These are phyloP conservation scores for Alternaria sp. DNA, from an alignment of 2,329 filamentous ascomycete genomes.

Conservation along the genomic window DNA sequence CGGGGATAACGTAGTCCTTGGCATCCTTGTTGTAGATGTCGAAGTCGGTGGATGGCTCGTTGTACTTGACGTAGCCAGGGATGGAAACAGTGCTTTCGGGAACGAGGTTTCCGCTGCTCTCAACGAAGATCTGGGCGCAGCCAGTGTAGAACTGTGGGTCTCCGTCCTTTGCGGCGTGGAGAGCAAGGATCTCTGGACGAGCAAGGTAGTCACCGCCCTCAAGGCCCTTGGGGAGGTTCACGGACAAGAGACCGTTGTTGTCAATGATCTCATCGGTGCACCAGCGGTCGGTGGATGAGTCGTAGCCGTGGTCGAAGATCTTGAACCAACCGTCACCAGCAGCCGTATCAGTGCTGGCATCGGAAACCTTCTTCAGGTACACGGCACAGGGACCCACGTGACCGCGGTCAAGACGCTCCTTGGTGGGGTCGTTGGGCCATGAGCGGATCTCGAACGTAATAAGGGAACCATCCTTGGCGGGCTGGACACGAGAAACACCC, in stretches of 20 bases:
- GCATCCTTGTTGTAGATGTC: conserved; percentile 64
- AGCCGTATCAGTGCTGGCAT: conserved; percentile 59
- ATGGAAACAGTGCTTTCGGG: conserved; percentile 66
- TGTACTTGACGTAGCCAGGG: conserved; percentile 66
- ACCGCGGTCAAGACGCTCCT: conserved; percentile 64
- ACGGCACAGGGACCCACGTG: conserved; percentile 75
- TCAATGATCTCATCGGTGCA: conserved; percentile 72
- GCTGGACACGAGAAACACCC: conserved; percentile 57
- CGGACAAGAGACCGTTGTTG: conserved; percentile 68
- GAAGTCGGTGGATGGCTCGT: conserved; percentile 64
- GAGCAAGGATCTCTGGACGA: conserved; percentile 71
- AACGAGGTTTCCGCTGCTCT: conserved; percentile 56
- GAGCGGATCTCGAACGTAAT: conserved; percentile 72
- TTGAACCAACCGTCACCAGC: conserved; percentile 77
- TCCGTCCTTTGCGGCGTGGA: conserved; percentile 65
- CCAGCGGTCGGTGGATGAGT: conserved; percentile 63
- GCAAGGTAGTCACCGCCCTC: conserved; percentile 73
- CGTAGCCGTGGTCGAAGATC: conserved; percentile 73
- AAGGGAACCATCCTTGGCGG: conserved; percentile 57
- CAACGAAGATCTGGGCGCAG: conserved; percentile 73
- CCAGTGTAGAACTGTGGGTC: conserved; percentile 73
- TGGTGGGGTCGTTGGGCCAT: conserved; percentile 62
- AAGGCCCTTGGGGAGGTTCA: conserved; percentile 67
- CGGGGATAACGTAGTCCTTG: conserved; percentile 61
- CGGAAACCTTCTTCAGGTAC: conserved; percentile 73